These are phyloP conservation scores for Collybia sp. DNA, from an alignment of 768 basidiomycete genomes.

Conservation along the genomic window DNA sequence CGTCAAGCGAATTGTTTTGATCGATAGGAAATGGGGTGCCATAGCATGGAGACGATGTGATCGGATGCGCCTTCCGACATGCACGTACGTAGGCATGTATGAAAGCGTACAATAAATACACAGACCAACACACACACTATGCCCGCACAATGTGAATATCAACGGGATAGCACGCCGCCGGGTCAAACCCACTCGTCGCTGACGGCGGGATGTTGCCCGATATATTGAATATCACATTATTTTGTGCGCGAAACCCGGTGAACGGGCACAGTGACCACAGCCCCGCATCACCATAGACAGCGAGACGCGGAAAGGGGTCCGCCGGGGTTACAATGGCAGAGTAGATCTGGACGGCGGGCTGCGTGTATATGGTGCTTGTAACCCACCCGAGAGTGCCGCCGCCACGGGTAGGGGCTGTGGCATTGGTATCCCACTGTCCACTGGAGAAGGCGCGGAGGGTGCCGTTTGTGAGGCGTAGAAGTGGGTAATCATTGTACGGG, in stretches of 20 bases:
- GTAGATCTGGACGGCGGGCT: conserved; percentile 30
- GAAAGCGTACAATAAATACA: too few relatives aligned
- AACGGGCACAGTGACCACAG: conserved; percentile 38
- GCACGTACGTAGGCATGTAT: too few relatives aligned
- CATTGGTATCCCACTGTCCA: conserved; percentile 33
- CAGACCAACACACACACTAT: too few relatives aligned
- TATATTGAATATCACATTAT: conserved; percentile 31
- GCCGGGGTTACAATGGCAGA: conserved; percentile 19
- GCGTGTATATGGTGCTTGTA: conserved; percentile 24
- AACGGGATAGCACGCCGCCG: conserved; percentile 24
- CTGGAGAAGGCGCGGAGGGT: conserved; percentile 31
- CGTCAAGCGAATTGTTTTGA: too few relatives aligned
- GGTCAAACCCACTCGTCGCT: conserved; percentile 17
- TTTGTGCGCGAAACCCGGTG: conserved; percentile 19
- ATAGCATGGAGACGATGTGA: too few relatives aligned
- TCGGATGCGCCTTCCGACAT: too few relatives aligned
- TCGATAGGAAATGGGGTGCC: too few relatives aligned
- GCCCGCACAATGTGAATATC: conserved; percentile 19
- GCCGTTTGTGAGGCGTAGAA: conserved; percentile 30
- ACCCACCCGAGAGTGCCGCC: conserved; percentile 30
- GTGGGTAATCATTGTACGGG: conserved; percentile 45
- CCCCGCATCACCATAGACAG: conserved; percentile 22
- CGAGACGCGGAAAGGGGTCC: conserved; percentile 20
- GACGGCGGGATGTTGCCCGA: conserved; percentile 13
- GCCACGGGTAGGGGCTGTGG: conserved; percentile 24